Evolutionary conservation across 768 basidiomycete genomes (phyloP), one percentile per base, ranked within the genome.

Genomic region (Mycena indigotica): DNA sequence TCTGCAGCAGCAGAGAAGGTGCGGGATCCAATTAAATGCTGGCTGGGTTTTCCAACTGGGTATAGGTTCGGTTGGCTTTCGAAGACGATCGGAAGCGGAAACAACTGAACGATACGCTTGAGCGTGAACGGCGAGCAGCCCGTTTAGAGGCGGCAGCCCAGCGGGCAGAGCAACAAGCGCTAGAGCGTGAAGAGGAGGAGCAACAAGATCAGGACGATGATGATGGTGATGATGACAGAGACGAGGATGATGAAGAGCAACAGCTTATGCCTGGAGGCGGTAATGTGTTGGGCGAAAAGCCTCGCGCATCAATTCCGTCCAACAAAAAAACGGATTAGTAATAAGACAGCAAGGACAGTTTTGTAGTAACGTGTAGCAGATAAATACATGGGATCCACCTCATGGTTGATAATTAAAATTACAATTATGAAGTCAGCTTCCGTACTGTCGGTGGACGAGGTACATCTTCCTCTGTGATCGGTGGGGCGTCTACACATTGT

Each of bases 31-130:
- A 19, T 28, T 26, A 26, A 17, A 45, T 52, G 23, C 52, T 51
- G 39, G 32, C 50, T n/a, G n/a, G n/a, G n/a, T n/a, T n/a, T n/a
- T n/a, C n/a, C n/a, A n/a, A n/a, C n/a, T n/a, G n/a, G n/a, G n/a
- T 62, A 17, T 61, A 93, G 91, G 85, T 89, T n/a, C 89, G 85
- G 68, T 71, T 91, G 50, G 87, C 87, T 1, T 93, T 84, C 67
- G 78, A 91, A 65, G 92, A 94, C 46, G 92, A 94, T 67, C 81
- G 92, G 50, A 86, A 78, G 66, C 71, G 74, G 1, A 87, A 85
- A 65, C 69, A 72, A 64, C 52, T 80, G 57, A 71, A 70, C 6
- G 84, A 91, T 57, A 75, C 87, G 64, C 76, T 83, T 61, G 90
- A 93, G 60, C 80, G 72, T 66, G 74, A 83, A 58, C 73, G 69